A percentile compares a stretch with the other conserved stretches of the same genome.
phyloP scores from a whole-genome alignment of 768 basidiomycete genomes.

The Aureoboletus auriporus region DNA sequence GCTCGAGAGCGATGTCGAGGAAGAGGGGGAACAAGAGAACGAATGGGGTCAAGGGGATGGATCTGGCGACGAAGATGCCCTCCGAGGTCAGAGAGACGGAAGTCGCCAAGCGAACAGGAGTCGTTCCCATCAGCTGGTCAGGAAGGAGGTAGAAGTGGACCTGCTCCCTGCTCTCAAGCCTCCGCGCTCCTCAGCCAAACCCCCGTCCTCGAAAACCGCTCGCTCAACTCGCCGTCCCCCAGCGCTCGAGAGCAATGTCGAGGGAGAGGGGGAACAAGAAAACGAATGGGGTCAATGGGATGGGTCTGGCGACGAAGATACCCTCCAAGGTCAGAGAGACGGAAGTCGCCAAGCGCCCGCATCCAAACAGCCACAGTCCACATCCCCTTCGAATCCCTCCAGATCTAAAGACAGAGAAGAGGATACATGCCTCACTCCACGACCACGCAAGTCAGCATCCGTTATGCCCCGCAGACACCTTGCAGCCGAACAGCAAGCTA shows the following conservation, averaged over 20 bases:
- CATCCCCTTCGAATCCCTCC: neutral
- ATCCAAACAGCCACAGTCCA: conserved; percentile 1
- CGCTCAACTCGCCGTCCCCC: conserved; percentile 12
- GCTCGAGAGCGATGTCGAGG: conserved; percentile 23
- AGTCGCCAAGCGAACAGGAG: conserved; percentile 6
- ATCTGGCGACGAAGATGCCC: conserved; percentile 28
- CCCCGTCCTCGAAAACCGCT: conserved; percentile 11
- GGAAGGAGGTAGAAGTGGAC: conserved; percentile 13
- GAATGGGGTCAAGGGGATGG: too few species aligned
- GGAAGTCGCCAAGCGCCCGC: conserved; percentile 3
- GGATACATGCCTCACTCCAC: conserved; percentile 11
- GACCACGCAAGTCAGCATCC: conserved; percentile 11
- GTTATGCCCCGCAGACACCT: neutral
- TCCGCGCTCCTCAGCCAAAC: conserved; percentile 18
- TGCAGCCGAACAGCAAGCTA: neutral
- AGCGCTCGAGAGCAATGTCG: conserved; percentile 20
- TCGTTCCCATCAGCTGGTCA: neutral
- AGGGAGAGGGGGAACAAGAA: conserved; percentile 22
- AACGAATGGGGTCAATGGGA: too few species aligned
- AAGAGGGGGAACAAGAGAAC: conserved; percentile 19
- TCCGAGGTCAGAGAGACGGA: conserved; percentile 13
- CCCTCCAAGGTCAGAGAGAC: conserved; percentile 13
- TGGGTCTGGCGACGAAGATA: conserved; percentile 25
- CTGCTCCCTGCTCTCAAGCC: conserved; percentile 5
- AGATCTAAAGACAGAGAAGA: neutral